Conservation (phyloP, 108 stramenopile genomes). For the Nitzschia sp. region DNA sequence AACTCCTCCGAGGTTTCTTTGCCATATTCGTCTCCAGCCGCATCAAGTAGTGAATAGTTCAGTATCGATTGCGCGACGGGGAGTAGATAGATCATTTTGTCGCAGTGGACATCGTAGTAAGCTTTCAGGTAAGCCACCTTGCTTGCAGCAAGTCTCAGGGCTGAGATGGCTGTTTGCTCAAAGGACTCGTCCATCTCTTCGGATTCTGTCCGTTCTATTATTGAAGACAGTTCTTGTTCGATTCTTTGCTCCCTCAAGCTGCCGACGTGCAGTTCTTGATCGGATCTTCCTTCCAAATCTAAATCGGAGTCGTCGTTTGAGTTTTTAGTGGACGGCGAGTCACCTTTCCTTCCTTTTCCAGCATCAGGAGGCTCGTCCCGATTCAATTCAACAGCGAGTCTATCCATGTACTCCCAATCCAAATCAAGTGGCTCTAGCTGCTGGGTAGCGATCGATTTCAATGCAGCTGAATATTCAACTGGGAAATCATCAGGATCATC, state of each 20-base stretch:
- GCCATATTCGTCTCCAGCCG: conserved; percentile 9
- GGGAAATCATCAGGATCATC: conserved; percentile 7
- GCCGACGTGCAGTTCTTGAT: too few relatives aligned
- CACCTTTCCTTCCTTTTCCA: not conserved
- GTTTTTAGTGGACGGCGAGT: not conserved
- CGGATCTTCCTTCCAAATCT: too few relatives aligned
- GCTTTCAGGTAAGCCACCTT: conserved; percentile 17
- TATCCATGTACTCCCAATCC: conserved; percentile 9
- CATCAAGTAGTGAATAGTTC: conserved; percentile 18
- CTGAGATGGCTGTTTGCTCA: not conserved
- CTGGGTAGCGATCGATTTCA: not conserved
- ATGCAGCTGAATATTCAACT: not conserved
- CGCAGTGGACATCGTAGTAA: conserved; percentile 24
- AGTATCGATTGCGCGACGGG: conserved; percentile 26
- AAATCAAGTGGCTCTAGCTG: not conserved
- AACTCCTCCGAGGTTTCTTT: not conserved
- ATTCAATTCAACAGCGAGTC: not conserved
- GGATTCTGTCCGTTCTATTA: conserved; percentile 24
- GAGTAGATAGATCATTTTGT: conserved; percentile 26
- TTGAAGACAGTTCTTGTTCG: not conserved
- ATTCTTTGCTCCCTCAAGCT: too few relatives aligned
- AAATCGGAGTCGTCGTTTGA: conserved; percentile 14
- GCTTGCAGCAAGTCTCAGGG: conserved; percentile 11
- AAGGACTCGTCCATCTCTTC: conserved; percentile 19
- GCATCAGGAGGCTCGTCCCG: not conserved